These are phyloP conservation scores for Creolimax fragrantissima DNA, from an alignment of 78 protist species.

Conservation along the genomic window DNA sequence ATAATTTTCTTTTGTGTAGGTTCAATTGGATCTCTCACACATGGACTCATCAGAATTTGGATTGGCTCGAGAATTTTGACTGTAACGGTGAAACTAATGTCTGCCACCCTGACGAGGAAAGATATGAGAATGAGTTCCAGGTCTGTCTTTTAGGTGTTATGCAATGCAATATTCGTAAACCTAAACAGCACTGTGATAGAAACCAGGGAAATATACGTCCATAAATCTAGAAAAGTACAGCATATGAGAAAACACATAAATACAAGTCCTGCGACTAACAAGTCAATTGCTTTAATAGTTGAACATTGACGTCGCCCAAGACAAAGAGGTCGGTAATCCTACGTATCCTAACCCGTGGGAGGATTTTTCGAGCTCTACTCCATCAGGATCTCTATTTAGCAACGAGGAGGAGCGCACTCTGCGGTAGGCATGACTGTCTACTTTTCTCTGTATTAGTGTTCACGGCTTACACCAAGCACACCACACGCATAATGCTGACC, in stretches of 20 bases:
- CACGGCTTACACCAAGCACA: too few relatives aligned
- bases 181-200: too few relatives aligned
- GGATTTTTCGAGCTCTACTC: background rate
- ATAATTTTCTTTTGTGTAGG: background rate
- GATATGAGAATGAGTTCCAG: background rate
- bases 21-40: slow-evolving; percentile 27
- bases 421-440: too few relatives aligned
- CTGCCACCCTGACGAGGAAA: background rate
- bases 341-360: background rate
- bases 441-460: too few relatives aligned
- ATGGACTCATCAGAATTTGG: slow-evolving; percentile 19
- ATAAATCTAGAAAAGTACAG: too few relatives aligned
- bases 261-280: too few relatives aligned
- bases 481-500: too few relatives aligned
- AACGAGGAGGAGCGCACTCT: background rate
- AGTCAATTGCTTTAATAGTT: too few relatives aligned
- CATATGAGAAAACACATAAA: too few relatives aligned
- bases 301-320: background rate
- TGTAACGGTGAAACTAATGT: background rate
- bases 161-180: too few relatives aligned
- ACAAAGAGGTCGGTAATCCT: background rate
- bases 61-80: background rate
- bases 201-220: too few relatives aligned
- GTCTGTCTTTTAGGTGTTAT: too few relatives aligned
- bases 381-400: background rate